Percentiles rank a stretch among this genome's conserved stretches.
phyloP scores from a whole-genome alignment of 23 red algal species.

The Cyanidiococcus yangmingshanensis region DNA sequence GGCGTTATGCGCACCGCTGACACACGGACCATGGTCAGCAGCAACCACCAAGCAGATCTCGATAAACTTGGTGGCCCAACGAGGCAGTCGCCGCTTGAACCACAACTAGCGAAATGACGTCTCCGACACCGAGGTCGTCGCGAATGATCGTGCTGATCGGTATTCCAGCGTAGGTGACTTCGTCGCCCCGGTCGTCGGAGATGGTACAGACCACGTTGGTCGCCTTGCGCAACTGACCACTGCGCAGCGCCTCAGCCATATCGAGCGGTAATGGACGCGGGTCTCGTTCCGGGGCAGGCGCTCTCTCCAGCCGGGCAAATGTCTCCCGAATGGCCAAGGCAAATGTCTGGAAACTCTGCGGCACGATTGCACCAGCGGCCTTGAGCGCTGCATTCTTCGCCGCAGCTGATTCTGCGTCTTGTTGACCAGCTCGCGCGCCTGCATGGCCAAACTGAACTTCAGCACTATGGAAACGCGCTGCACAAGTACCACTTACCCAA shows the following conservation, averaged over 20 bases:
- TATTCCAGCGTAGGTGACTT: conserved; percentile 71
- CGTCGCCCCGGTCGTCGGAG: conserved; percentile 89
- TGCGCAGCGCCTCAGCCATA: conserved; percentile 57
- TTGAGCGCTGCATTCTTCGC: conserved; percentile 68
- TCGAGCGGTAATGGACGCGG: conserved; percentile 79
- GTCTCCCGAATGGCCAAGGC: conserved; percentile 34
- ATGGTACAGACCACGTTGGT: conserved; percentile 99
- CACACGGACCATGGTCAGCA: conserved; percentile 96
- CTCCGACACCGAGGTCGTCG: conserved; percentile 59
- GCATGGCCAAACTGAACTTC: conserved; percentile 99
- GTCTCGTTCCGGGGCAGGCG: conserved; percentile 37
- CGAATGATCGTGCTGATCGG: conserved; percentile 82
- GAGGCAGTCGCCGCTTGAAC: conserved; percentile 94
- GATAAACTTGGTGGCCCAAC: conserved; percentile 90
- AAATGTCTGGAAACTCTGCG: conserved; percentile 71
- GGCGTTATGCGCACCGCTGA: conserved; percentile 93
- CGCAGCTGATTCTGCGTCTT: conserved; percentile 46
- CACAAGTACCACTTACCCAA: conserved; percentile 94
- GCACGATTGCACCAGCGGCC: conserved; percentile 61
- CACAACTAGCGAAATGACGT: conserved; percentile 93
- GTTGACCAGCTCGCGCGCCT: conserved; percentile 55
- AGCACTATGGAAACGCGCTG: conserved; percentile 79
- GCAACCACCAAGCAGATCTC: conserved; percentile 87
- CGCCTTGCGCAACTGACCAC: conserved; percentile 71
- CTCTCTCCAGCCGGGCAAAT: conserved; percentile 44